Conservation (phyloP, 805 yeast genomes). For the Metschnikowia henanensis region DNA sequence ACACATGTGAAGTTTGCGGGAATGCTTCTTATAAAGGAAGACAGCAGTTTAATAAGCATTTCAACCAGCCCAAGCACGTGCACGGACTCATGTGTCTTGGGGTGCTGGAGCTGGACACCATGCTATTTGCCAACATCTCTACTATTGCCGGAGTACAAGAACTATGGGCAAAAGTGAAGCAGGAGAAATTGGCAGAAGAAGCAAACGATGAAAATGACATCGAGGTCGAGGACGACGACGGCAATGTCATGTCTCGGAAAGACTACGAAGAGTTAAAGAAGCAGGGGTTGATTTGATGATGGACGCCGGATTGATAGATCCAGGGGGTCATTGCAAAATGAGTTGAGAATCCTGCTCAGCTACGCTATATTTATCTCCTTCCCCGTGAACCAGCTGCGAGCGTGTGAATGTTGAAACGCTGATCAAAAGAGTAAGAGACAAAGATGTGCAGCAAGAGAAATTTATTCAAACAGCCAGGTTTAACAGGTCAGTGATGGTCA, state of each 20-base stretch:
- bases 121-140: slow-evolving; percentile 61
- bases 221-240: slow-evolving; percentile 91
- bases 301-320: too few relatives aligned
- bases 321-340: too few relatives aligned
- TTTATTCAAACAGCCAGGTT: too few relatives aligned
- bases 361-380: too few relatives aligned
- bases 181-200: slow-evolving; percentile 35
- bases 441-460: too few relatives aligned
- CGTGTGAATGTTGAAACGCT: too few relatives aligned
- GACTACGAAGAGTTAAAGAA: slow-evolving; percentile 83
- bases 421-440: too few relatives aligned
- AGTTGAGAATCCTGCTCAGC: too few relatives aligned
- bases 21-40: slow-evolving; percentile 73
- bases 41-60: slow-evolving; percentile 69
- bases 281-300: slow-evolving; percentile 70
- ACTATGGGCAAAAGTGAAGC: slow-evolving; percentile 51
- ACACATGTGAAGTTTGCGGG: slow-evolving; percentile 86
- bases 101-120: slow-evolving; percentile 45
- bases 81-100: slow-evolving; percentile 79
- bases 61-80: slow-evolving; percentile 65
- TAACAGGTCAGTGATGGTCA: too few relatives aligned
- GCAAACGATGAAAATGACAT: slow-evolving; percentile 53
- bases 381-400: too few relatives aligned
- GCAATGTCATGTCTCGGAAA: slow-evolving; percentile 85
- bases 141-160: slow-evolving; percentile 65